These are phyloP conservation scores for Achaetomiella virescens DNA, from an alignment of 495 filamentous ascomycete species.

Conservation along the genomic window DNA sequence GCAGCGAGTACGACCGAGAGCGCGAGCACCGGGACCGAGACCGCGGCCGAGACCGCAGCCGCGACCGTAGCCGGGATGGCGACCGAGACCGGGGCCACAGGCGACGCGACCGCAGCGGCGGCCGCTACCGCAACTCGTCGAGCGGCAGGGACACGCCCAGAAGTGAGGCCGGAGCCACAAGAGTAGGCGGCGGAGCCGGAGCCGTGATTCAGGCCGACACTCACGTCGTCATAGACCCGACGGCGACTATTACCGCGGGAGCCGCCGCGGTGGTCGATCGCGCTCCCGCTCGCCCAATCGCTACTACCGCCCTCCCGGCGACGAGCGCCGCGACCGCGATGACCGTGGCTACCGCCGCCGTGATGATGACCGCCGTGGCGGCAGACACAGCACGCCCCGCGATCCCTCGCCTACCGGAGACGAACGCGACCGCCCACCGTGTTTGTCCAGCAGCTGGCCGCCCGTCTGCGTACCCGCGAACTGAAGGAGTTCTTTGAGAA, in stretches of 20 bases:
- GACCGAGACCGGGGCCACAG: conserved; percentile 55
- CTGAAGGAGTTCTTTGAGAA: conserved; percentile 94
- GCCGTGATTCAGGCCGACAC: conserved; percentile 72
- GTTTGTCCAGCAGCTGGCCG: conserved; percentile 96
- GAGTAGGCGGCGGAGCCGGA: conserved; percentile 77
- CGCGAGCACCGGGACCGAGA: conserved; percentile 29
- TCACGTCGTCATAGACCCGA: conserved; percentile 69
- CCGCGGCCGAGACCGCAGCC: conserved; percentile 38
- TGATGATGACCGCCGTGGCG: conserved; percentile 43
- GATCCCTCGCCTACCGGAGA: conserved; percentile 20
- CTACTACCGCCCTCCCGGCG: conserved; percentile 65
- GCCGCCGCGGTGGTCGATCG: conserved; percentile 49
- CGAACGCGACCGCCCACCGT: conserved; percentile 75
- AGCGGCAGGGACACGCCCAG: conserved; percentile 54
- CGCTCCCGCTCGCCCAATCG: conserved; percentile 73
- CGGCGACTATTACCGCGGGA: conserved; percentile 69
- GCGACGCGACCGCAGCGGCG: conserved; percentile 61
- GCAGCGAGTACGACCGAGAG: conserved; percentile 38
- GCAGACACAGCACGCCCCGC: conserved; percentile 42
- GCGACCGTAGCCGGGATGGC: conserved; percentile 29
- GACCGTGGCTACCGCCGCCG: conserved; percentile 45
- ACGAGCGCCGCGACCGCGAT: conserved; percentile 48
- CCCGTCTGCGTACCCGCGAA: conserved; percentile 85
- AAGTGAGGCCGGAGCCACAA: conserved; percentile 79
- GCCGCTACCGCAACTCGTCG: conserved; percentile 36